A percentile compares a stretch with the other conserved stretches of the same genome.
phyloP scores from a whole-genome alignment of 1,284 basidiomycete species.

The Nidula niveotomentosa region DNA sequence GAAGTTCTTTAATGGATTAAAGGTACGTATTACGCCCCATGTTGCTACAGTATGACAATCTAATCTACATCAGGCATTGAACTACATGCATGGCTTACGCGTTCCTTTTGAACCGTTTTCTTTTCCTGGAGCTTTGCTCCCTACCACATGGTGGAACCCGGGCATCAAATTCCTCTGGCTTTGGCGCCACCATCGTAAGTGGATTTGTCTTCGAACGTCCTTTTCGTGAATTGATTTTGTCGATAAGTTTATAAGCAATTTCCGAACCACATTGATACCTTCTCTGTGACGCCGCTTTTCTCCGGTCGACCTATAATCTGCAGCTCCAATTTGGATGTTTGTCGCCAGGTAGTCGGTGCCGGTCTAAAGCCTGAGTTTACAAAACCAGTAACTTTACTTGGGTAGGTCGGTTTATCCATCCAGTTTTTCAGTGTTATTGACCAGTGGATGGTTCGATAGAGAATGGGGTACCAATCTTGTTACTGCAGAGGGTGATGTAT shows the following conservation, averaged over 20 bases:
- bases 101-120: constrained; percentile 39
- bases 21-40: not conserved
- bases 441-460: constrained; percentile 18
- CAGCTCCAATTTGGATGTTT: constrained; percentile 48
- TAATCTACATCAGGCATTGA: constrained; percentile 24
- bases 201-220: not conserved
- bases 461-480: constrained; percentile 47
- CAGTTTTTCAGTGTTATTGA: constrained; percentile 5
- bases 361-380: constrained; percentile 38
- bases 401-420: constrained; percentile 26
- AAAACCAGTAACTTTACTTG: constrained; percentile 31
- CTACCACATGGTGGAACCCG: constrained; percentile 45
- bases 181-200: constrained; percentile 29
- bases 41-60: not conserved
- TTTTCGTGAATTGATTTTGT: not conserved
- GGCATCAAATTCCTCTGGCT: constrained; percentile 35
- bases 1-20: constrained; percentile 14
- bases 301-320: constrained; percentile 35
- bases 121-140: constrained; percentile 32
- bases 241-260: constrained; percentile 18
- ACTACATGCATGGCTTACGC: constrained; percentile 32
- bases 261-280: constrained; percentile 32
- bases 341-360: constrained; percentile 38
- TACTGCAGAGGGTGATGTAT: constrained; percentile 39
- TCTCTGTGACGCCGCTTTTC: constrained; percentile 45